Percentiles rank a stretch among this genome's conserved stretches.
Evolutionary conservation across 2,329 filamentous ascomycete genomes (phyloP).

Genomic region (Arthroderma sp.): DNA sequence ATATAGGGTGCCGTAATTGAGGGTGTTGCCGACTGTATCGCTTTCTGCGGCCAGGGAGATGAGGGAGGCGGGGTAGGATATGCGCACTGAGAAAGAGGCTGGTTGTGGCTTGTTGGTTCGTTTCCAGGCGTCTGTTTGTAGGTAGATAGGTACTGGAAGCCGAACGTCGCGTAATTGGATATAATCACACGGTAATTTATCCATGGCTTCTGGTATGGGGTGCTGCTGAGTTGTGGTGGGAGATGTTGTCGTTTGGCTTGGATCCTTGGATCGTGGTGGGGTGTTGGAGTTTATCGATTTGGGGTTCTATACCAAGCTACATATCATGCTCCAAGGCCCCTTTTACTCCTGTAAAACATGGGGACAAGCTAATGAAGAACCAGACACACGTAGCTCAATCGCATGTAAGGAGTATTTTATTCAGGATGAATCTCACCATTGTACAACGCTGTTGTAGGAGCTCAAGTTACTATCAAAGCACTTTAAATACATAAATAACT

Average conservation of each 20-base stretch:
- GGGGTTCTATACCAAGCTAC: too few species aligned
- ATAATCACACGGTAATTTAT: neutral
- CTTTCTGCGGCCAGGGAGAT: slow-evolving; percentile 29
- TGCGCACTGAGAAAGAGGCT: slow-evolving; percentile 31
- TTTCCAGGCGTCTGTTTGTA: slow-evolving; percentile 37
- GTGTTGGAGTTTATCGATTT: neutral
- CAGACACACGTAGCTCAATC: too few species aligned
- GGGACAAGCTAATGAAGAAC: too few species aligned
- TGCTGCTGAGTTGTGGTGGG: neutral
- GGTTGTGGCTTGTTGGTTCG: slow-evolving; percentile 36
- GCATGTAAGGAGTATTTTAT: too few species aligned
- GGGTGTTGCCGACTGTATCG: slow-evolving; percentile 35
- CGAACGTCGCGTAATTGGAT: slow-evolving; percentile 33
- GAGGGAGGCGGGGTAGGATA: slow-evolving; percentile 31
- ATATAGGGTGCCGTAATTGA: slow-evolving; percentile 39
- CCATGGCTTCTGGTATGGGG: neutral
- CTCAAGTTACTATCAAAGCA: neutral
- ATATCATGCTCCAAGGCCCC: too few species aligned
- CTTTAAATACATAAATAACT: neutral
- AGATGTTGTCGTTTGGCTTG: neutral
- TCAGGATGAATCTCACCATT: neutral
- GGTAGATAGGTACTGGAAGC: slow-evolving; percentile 32
- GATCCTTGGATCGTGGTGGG: neutral
- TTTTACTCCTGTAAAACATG: too few species aligned
- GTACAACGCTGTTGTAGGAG: neutral